These are phyloP conservation scores for Thielaviopsis euricoi DNA, from an alignment of 2,329 filamentous ascomycete species.

Conservation along the genomic window DNA sequence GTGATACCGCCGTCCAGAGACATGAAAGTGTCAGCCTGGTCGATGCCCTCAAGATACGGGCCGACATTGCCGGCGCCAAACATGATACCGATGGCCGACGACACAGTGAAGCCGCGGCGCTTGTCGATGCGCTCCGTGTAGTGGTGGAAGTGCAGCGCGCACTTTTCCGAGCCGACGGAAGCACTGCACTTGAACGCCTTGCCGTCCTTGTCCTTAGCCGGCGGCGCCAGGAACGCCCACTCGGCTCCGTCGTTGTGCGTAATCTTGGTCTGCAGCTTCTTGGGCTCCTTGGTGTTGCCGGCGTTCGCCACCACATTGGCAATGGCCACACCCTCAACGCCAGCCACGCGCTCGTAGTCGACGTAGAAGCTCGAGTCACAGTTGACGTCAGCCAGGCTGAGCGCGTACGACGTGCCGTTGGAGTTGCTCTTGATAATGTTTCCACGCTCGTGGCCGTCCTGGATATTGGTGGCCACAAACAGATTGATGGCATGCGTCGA, in stretches of 20 bases:
- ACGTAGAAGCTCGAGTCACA: conserved; percentile 62
- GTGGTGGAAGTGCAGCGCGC: conserved; percentile 81
- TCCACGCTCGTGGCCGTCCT: conserved; percentile 52
- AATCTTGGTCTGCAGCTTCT: conserved; percentile 78
- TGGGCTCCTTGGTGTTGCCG: conserved; percentile 47
- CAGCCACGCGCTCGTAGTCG: conserved; percentile 91
- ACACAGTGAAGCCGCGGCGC: conserved; percentile 72
- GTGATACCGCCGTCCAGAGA: conserved; percentile 77
- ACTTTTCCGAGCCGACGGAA: conserved; percentile 43
- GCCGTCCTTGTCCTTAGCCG: conserved; percentile 50
- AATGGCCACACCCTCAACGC: conserved; percentile 75
- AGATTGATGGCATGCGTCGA: conserved; percentile 89
- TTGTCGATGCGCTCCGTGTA: conserved; percentile 82
- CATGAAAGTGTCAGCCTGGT: conserved; percentile 78
- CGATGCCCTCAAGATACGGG: conserved; percentile 41
- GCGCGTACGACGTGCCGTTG: conserved; percentile 87
- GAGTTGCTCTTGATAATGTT: conserved; percentile 96
- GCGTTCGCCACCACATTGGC: conserved; percentile 73
- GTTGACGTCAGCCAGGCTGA: conserved; percentile 70
- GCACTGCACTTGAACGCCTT: conserved; percentile 55
- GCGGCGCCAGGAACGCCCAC: conserved; percentile 66
- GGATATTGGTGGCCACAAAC: conserved; percentile 66
- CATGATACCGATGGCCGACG: conserved; percentile 77
- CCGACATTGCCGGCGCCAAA: conserved; percentile 89
- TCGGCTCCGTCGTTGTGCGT: conserved; percentile 91